Base-by-base conservation (phyloP, 257 asterid genomes). In the Verbascum thapsus region DNA sequence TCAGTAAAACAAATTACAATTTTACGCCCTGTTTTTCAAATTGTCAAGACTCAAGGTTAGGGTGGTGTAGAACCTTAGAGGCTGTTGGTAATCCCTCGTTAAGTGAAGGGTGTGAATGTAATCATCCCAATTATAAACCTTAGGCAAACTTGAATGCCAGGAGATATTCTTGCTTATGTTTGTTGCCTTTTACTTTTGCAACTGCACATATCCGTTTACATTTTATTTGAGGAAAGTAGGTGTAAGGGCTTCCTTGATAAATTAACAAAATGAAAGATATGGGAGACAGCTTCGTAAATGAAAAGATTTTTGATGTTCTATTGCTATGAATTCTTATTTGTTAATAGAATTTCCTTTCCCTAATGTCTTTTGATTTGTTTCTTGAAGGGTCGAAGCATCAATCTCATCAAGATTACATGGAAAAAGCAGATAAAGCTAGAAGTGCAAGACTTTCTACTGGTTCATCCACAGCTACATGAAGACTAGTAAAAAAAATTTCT, bases 371-470 rank as follows among this genome's bases (percentile, higher is more conserved):
- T 15, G 53, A 20, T 26, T 32, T 32, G 35, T 16, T 40, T 19
- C 45, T 42, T 60, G 40, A 57, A 85, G 97, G 80, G 23, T 64
- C 95, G 20, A 90, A 79, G 78, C 97, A 87, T 35, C 92, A 66
- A 67, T 90, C 97, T 60, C 97, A 90, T 74, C 97, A 85, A 75
- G 94, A 90, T 78, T 90, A 90, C 80, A 23, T 87, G 90, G 97
- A 85, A 61, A 87, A 59, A 56, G 97, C 97, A 15, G 95, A 90
- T 55, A 83, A 76, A 75, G 97, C 97, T 17, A 74, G 95, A 62
- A 80, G 59, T 12, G 87, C 64, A 15, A 74, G 96, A 53, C 95
- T 88, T 22, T 81, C 95, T 8, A 67, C 87, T 58, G 81, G 85
- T 71, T 78, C 83, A 35, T 41, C 88, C 9, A 17, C 58, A 6